Evolutionary conservation across 2,329 filamentous ascomycete genomes (phyloP), one percentile per base, ranked within the genome.

Genomic region (Anisogramma anomala): DNA sequence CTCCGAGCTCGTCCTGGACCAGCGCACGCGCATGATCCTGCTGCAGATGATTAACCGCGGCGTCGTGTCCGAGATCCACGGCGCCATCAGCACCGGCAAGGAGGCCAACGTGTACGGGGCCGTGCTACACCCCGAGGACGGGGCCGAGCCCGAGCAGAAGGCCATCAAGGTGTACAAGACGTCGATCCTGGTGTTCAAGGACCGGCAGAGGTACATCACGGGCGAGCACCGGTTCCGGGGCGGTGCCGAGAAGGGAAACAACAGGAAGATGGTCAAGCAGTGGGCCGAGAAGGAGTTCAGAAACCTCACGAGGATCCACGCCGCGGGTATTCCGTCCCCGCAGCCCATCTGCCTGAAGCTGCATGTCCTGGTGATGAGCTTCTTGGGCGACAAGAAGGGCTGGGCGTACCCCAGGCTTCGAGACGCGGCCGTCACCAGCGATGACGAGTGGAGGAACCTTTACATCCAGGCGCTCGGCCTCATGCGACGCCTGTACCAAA

Each of bases 101-200:
- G 91, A 98, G 62, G 91, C 91, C 46, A 98, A 98, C 59, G 91
- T 98, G 19, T 98, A 98, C 64, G 86, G 93, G 49, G 87, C 89
- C 14, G 72, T 94, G 9, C 73, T 78, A 3, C 67, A 76, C 36
- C 65, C 68, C 1, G 67, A 77, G 6, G 71, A 73, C 8, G 63
- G 58, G 17, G 67, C 68, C 28, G 64, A 70, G 15, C 65, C 74
- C 1, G 63, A 79, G 1, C 85, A 94, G 55, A 77, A 86, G 36
- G 91, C 91, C 10, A 87, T 96, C 69, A 98, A 98, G 66, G 85
- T 98, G 37, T 98, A 98, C 76, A 98, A 98, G 72, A 98, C 91
- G 6, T 84, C 84, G 41, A 98, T 98, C 49, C 68, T 98, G 23
- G 87, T 93, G 18, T 98, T 98, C 77, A 96, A 96, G 66, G 91